These are phyloP conservation scores for Tuber magnatum DNA, from an alignment of 495 filamentous ascomycete species.

Conservation along the genomic window DNA sequence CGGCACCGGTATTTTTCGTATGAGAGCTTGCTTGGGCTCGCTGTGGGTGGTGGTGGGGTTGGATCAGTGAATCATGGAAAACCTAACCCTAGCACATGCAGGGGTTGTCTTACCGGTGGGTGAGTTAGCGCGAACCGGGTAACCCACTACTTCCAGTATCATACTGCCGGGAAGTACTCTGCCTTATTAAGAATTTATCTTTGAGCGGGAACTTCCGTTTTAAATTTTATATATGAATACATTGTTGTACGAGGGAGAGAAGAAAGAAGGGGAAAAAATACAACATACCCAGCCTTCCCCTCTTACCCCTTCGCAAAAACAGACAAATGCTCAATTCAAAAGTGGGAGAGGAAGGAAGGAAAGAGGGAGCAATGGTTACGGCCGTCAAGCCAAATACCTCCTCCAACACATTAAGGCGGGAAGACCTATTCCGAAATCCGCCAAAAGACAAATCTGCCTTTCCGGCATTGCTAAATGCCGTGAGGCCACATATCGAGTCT, in stretches of 20 bases:
- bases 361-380: constrained; percentile 18
- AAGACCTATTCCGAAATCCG: constrained; percentile 79
- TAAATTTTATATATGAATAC: background rate
- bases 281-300: background rate
- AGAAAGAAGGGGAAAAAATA: background rate
- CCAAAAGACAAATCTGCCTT: constrained; percentile 82
- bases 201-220: background rate
- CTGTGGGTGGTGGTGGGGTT: background rate
- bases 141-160: background rate
- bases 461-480: constrained; percentile 71
- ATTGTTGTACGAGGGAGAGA: background rate
- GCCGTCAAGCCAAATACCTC: constrained; percentile 44
- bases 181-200: background rate
- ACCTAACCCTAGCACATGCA: background rate
- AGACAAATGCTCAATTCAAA: background rate
- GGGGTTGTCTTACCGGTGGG: background rate
- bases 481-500: constrained; percentile 84
- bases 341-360: background rate
- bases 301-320: background rate
- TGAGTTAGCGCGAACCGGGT: background rate
- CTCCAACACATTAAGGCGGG: constrained; percentile 72
- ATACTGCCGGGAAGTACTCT: background rate
- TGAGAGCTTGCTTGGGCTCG: background rate
- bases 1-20: background rate
- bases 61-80: background rate